These are phyloP conservation scores for Spiraea crenata DNA, from an alignment of 331 rosid species.

Conservation along the genomic window DNA sequence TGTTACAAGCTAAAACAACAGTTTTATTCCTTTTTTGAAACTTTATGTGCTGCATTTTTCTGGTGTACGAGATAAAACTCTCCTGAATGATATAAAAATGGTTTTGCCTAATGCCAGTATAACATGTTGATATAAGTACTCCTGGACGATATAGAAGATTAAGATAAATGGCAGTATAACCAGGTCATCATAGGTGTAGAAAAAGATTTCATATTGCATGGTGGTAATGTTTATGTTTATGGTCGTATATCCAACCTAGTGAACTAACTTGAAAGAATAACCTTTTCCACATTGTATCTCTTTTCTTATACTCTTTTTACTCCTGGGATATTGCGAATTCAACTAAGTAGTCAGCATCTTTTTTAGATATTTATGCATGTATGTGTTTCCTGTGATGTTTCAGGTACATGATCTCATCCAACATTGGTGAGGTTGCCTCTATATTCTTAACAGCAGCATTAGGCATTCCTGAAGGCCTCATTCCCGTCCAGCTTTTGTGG, in stretches of 20 bases:
- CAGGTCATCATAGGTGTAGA: neutral
- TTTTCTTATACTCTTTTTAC: neutral
- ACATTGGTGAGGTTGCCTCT: constrained; percentile 52
- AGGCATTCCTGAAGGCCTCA: constrained; percentile 58
- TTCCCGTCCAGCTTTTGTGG: constrained; percentile 59
- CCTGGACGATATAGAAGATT: neutral
- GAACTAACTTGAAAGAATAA: neutral
- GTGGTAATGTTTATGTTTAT: neutral
- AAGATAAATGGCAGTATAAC: neutral
- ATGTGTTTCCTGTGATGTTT: neutral
- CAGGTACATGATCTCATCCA: constrained; percentile 58
- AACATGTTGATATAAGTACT: neutral
- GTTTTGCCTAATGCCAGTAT: too few species aligned
- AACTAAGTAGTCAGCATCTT: neutral
- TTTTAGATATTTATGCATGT: neutral
- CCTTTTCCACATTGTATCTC: too few species aligned
- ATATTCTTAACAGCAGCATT: constrained; percentile 46
- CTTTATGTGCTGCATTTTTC: neutral
- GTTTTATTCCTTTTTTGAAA: neutral
- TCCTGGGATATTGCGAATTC: neutral
- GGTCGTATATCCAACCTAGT: too few species aligned
- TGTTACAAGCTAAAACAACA: neutral
- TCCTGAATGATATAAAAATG: too few species aligned
- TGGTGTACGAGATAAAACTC: neutral
- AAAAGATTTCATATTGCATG: neutral